Base-by-base conservation (phyloP, 2,329 filamentous ascomycete genomes). In the Cladophialophora immunda region DNA sequence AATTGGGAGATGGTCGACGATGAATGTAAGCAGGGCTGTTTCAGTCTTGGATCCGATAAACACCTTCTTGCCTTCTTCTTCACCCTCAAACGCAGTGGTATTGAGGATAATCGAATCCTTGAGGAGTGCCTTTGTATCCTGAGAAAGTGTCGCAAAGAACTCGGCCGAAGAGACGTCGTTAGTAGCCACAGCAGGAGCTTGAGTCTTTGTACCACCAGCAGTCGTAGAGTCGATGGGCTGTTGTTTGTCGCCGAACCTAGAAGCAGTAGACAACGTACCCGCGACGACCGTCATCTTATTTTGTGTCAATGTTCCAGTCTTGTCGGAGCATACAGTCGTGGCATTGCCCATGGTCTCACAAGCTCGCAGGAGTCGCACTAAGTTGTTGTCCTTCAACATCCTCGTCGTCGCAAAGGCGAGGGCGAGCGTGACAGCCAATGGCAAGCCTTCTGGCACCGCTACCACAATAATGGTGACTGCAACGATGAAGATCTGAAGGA, bases 31-130 rank as follows among this genome's bases (percentile, higher is more conserved):
- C 13, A 93, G 81, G 25, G 91, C 90, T 3, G 90, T 92, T 75
- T 93, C 91, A 0, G 91, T 93, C 78, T 92, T 93, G 4, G 90
- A 92, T 32, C 91, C 91, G 68, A 93, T 84, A 71, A 92, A 93
- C 0, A 84, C 81, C 38, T 77, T 78, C 19, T 83, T 81, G 34
- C 88, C 88, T 50, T 89, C 84, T 52, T 87, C 83, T 52, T 89
- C 86, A 5, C 85, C 84, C 74, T 91, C 88, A 70, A 92, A 92
- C 0, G 89, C 89, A 0, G 89, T 90, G 0, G 89, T 91, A 74
- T 91, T 92, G 71, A 90, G 80, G 11, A 86, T 83, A 67, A 91
- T 89, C 3, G 89, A 90, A 63, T 91, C 84, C 55, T 86, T 82
- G 65, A 91, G 78, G 11, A 90, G 74, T 1, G 80, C 76, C 74